Conservation (phyloP, 768 basidiomycete genomes). For the Podaxis rugospora region DNA sequence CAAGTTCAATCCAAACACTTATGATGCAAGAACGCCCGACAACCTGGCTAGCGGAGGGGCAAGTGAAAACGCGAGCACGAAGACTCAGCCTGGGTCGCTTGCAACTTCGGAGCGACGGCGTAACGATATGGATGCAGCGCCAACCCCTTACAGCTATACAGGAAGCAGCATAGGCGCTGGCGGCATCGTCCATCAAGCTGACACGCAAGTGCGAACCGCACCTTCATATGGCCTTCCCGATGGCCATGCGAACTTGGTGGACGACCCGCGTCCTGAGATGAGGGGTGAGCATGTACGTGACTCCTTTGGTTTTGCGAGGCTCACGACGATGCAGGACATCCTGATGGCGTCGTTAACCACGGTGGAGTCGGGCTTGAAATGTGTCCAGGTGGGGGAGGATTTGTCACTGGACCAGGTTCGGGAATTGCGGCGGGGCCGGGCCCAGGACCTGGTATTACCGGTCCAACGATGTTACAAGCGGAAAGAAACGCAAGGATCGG, state of each 20-base stretch:
- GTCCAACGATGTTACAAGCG: neutral
- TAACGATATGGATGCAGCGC: neutral
- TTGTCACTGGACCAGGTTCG: neutral
- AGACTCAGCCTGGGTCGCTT: conserved; percentile 1
- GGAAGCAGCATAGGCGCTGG: neutral
- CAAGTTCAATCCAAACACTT: neutral
- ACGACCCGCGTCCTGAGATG: neutral
- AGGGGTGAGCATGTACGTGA: neutral
- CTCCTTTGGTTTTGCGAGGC: neutral
- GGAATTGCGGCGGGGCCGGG: neutral
- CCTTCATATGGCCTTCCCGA: neutral
- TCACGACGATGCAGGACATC: neutral
- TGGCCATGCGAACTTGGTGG: neutral
- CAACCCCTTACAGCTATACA: conserved; percentile 4
- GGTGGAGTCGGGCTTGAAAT: neutral
- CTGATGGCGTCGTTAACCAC: neutral
- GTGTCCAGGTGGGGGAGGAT: neutral
- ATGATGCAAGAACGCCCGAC: neutral
- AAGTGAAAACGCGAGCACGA: neutral
- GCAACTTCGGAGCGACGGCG: neutral
- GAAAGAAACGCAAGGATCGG: neutral
- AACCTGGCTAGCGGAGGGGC: neutral
- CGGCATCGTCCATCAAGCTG: neutral
- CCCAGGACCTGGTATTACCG: conserved; percentile 1
- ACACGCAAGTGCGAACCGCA: neutral